Evolutionary conservation across 2,329 filamentous ascomycete species (phyloP).

Genomic region (Graphium sp.): DNA sequence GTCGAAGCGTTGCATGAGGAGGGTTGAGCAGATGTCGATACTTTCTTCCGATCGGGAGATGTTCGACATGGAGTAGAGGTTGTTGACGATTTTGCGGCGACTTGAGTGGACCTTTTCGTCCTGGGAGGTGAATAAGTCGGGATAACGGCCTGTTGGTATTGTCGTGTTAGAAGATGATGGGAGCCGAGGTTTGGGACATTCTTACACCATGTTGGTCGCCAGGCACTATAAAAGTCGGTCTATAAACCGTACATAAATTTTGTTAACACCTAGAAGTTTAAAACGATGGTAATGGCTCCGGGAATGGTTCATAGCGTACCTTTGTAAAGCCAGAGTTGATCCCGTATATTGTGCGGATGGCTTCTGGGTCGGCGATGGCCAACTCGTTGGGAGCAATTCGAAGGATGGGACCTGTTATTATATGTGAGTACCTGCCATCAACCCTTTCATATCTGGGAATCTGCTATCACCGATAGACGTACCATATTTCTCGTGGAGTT

Average conservation of each 20-base stretch:
- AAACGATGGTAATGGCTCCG: too few relatives aligned
- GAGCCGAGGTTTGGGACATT: too few relatives aligned
- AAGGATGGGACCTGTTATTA: not conserved
- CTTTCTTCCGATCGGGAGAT: conserved; percentile 1
- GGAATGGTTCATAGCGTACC: not conserved
- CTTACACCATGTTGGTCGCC: not conserved
- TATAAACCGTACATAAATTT: not conserved
- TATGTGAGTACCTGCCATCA: not conserved
- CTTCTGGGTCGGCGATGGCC: not conserved
- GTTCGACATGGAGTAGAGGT: conserved; percentile 1
- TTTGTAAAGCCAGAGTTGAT: conserved; percentile 1
- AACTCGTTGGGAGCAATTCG: not conserved
- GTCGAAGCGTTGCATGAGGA: conserved; percentile 2
- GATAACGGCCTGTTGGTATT: not conserved
- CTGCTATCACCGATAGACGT: not conserved
- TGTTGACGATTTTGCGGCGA: conserved; percentile 1
- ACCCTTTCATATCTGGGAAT: too few relatives aligned
- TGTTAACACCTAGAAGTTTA: not conserved
- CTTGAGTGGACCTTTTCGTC: not conserved
- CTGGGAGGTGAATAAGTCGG: not conserved
- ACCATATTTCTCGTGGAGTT: not conserved
- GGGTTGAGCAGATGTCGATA: conserved; percentile 1
- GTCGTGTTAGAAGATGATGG: too few relatives aligned
- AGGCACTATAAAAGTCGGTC: conserved; percentile 1
- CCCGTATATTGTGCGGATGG: not conserved